phyloP scores from a whole-genome alignment of 495 filamentous ascomycete species.

The Platismatia glauca region DNA sequence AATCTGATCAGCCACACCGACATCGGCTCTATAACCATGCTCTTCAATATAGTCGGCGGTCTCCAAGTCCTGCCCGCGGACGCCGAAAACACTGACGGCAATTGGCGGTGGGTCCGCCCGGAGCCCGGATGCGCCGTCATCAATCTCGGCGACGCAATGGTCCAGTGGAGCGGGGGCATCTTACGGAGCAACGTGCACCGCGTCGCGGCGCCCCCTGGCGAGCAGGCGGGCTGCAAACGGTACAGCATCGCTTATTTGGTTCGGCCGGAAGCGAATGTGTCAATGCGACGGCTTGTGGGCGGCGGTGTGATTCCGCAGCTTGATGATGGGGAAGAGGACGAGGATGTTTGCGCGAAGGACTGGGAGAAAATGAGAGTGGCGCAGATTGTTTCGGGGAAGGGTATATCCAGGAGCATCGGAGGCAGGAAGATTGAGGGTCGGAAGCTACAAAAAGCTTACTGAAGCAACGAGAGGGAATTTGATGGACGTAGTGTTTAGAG shows the following conservation, averaged over 20 bases:
- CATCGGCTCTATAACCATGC: constrained; percentile 24
- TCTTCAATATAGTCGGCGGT: constrained; percentile 28
- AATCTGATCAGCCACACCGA: constrained; percentile 20
- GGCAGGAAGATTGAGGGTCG: neutral
- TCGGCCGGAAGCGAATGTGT: constrained; percentile 14
- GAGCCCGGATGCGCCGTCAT: constrained; percentile 28
- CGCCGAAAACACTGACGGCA: constrained; percentile 10
- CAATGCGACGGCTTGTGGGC: constrained; percentile 8
- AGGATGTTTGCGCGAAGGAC: constrained; percentile 20
- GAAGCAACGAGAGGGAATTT: too few relatives aligned
- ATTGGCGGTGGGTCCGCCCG: constrained; percentile 29
- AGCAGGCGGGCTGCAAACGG: constrained; percentile 14
- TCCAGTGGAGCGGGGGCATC: constrained; percentile 27
- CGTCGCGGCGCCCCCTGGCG: constrained; percentile 20
- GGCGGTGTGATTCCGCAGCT: neutral
- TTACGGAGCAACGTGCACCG: constrained; percentile 28
- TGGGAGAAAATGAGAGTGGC: constrained; percentile 16
- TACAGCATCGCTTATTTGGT: constrained; percentile 19
- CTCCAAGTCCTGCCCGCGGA: constrained; percentile 17
- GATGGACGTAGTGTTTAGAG: too few relatives aligned
- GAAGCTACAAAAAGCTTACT: too few relatives aligned
- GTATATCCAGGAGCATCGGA: neutral
- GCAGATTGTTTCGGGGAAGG: neutral
- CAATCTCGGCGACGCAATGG: constrained; percentile 32
- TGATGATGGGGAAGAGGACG: constrained; percentile 11